Percentiles rank a stretch among this genome's conserved stretches.
Conservation (phyloP, 1,284 basidiomycete species). For the Austropuccinia psidii region DNA sequence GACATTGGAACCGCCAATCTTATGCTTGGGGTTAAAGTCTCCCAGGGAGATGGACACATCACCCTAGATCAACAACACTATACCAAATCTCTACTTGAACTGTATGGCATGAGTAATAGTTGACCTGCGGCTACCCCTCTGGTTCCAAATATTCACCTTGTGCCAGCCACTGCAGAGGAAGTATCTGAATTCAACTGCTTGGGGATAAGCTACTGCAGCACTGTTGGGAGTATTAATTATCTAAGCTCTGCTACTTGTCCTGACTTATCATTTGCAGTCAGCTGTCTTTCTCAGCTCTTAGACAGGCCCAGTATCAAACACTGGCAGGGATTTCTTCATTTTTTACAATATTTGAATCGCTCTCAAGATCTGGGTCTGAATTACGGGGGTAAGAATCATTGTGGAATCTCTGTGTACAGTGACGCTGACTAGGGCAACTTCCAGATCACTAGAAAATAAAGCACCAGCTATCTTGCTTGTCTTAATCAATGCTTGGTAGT, state of each 20-base stretch:
- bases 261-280: neutral
- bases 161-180: neutral
- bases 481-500: neutral
- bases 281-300: neutral
- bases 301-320: neutral
- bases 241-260: neutral
- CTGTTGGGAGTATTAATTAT: neutral
- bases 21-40: neutral
- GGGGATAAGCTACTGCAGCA: neutral
- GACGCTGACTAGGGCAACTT: conserved; percentile 9
- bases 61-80: neutral
- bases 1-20: too few species aligned
- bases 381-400: neutral
- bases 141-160: neutral
- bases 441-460: neutral
- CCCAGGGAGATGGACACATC: neutral
- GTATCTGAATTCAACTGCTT: neutral
- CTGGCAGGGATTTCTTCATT: neutral
- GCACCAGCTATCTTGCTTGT: neutral
- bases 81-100: neutral
- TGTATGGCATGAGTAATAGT: neutral
- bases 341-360: neutral
- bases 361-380: neutral
- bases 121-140: neutral
- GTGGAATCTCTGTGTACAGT: neutral